Evolutionary conservation across 345 rosid species (phyloP).

Genomic region (Populus ilicifolia): DNA sequence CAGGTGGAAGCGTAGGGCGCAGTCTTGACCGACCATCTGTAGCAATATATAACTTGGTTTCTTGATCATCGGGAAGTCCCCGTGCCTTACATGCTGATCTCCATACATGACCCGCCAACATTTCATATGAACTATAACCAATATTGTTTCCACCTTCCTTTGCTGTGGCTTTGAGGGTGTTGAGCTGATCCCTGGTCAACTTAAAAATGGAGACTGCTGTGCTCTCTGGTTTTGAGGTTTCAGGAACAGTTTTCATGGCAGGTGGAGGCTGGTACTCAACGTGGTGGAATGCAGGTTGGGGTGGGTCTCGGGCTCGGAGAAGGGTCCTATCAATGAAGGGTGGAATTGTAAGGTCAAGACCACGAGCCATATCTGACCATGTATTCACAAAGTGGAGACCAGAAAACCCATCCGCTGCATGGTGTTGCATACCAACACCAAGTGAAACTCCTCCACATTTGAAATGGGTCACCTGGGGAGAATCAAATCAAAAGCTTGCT

Average conservation of each 20-base stretch:
- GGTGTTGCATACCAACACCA: conserved; percentile 97
- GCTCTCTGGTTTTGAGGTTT: conserved; percentile 31
- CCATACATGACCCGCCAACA: conserved; percentile 97
- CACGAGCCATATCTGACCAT: conserved; percentile 96
- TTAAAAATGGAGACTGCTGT: conserved; percentile 65
- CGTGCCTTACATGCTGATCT: conserved; percentile 69
- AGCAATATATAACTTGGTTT: conserved; percentile 71
- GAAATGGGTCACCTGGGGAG: conserved; percentile 64
- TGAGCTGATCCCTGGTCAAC: conserved; percentile 57
- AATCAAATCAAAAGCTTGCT: neutral
- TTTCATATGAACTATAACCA: conserved; percentile 76
- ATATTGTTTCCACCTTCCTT: conserved; percentile 68
- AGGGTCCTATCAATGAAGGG: conserved; percentile 85
- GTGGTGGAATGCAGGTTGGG: conserved; percentile 66
- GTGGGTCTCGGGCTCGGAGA: conserved; percentile 85
- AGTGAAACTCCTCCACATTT: conserved; percentile 97
- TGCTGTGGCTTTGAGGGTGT: conserved; percentile 69
- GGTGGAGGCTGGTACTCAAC: conserved; percentile 89
- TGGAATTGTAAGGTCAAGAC: conserved; percentile 58
- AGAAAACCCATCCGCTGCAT: conserved; percentile 89
- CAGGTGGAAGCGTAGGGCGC: conserved; percentile 70
- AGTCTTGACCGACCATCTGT: conserved; percentile 85
- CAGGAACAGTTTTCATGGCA: conserved; percentile 30
- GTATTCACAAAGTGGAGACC: conserved; percentile 90
- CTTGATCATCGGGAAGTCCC: conserved; percentile 60